phyloP scores from a whole-genome alignment of 768 basidiomycete species.

The Leccinum longicurvipes region DNA sequence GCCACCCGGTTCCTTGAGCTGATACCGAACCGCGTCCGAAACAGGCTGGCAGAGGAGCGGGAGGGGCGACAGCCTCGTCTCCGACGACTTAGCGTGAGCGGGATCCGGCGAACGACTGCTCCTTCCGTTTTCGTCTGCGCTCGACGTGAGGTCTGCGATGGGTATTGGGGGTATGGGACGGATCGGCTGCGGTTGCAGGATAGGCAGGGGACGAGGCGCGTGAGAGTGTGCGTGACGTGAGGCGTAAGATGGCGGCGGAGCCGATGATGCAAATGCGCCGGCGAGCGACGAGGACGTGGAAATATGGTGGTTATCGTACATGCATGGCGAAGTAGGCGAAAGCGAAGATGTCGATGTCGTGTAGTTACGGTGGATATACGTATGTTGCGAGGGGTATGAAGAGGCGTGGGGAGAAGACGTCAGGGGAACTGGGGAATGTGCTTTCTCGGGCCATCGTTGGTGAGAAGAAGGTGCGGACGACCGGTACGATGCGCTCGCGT shows the following conservation, averaged over 20 bases:
- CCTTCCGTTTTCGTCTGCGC: constrained; percentile 13
- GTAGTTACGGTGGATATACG: constrained; percentile 23
- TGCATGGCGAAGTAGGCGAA: constrained; percentile 17
- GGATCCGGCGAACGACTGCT: not conserved
- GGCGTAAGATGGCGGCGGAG: constrained; percentile 9
- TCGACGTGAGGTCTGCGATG: constrained; percentile 25
- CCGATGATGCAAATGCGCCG: constrained; percentile 23
- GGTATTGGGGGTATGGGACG: constrained; percentile 35
- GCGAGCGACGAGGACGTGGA: constrained; percentile 26
- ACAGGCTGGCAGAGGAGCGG: constrained; percentile 34
- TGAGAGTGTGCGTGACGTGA: constrained; percentile 7
- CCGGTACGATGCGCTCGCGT: constrained; percentile 24
- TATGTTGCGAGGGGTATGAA: constrained; percentile 19
- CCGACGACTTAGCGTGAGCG: not conserved
- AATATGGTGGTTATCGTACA: constrained; percentile 16
- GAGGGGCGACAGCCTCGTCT: constrained; percentile 24
- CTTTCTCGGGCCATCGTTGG: constrained; percentile 19
- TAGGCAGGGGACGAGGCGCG: constrained; percentile 21
- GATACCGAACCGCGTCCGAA: constrained; percentile 31
- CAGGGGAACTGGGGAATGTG: constrained; percentile 7
- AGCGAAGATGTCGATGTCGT: constrained; percentile 14
- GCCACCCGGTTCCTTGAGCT: constrained; percentile 21
- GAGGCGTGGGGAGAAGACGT: constrained; percentile 3
- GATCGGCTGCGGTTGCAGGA: constrained; percentile 32
- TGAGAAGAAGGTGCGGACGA: constrained; percentile 2